These are phyloP conservation scores for Acanthamoeba sp. DNA, from an alignment of 208 protist species.

Conservation along the genomic window DNA sequence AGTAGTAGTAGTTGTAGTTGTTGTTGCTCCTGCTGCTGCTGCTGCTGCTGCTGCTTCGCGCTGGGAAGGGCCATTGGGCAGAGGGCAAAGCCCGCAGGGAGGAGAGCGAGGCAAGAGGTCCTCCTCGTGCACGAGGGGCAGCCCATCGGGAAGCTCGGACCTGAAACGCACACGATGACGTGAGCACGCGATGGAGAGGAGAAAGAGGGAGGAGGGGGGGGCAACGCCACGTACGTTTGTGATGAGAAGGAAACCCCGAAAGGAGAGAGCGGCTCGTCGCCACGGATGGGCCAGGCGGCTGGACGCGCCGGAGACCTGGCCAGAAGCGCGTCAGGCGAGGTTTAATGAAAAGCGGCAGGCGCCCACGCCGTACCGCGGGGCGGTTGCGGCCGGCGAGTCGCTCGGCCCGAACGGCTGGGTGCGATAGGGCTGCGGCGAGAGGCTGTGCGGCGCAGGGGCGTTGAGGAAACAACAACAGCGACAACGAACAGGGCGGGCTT, in stretches of 20 bases:
- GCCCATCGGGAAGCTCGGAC: neutral
- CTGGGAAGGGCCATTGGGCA: no score
- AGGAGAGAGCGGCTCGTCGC: neutral
- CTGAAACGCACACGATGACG: neutral
- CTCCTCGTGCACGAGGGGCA: neutral
- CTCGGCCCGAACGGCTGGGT: neutral
- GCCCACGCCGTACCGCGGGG: neutral
- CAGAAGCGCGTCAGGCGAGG: no score
- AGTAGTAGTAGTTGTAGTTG: no score
- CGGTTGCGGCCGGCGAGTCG: neutral
- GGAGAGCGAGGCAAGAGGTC: neutral
- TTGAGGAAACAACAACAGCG: no score
- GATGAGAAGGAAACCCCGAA: neutral
- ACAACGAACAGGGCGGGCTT: no score
- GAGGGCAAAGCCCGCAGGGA: neutral
- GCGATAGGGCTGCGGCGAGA: neutral
- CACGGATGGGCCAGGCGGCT: no score
- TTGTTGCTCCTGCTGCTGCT: no score
- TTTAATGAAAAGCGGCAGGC: neutral
- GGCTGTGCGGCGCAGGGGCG: neutral
- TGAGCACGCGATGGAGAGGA: neutral
- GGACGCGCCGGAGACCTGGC: no score
- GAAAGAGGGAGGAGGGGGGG: no score
- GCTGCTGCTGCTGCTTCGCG: no score
- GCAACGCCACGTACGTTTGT: neutral